Conservation (phyloP, 768 basidiomycete genomes). For the Kwoniella sp. region DNA sequence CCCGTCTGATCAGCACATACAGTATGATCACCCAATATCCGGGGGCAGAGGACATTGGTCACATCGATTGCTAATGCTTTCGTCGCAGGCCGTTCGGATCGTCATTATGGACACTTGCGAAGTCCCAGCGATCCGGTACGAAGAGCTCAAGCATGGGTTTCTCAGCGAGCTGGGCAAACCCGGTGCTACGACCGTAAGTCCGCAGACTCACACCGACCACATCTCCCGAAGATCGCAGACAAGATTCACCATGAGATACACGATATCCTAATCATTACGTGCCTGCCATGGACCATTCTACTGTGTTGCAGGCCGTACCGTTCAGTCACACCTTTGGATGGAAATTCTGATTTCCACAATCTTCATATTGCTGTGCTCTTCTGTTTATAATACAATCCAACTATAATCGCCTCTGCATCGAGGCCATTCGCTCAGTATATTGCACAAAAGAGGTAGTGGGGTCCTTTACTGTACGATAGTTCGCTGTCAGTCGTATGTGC, state of each 20-base stretch:
- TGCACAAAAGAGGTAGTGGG: too few species aligned
- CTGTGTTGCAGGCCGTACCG: constrained; percentile 9
- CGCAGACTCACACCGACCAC: too few species aligned
- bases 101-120: constrained; percentile 21
- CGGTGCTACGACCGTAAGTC: constrained; percentile 19
- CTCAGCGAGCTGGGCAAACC: constrained; percentile 20
- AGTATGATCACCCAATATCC: not conserved
- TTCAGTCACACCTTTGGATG: constrained; percentile 12
- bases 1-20: not conserved
- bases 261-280: not conserved
- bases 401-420: too few species aligned
- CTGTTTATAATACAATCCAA: too few species aligned
- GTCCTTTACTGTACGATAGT: too few species aligned
- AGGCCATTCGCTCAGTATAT: too few species aligned
- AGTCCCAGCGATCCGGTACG: constrained; percentile 10
- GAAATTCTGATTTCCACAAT: not conserved
- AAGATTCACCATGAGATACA: too few species aligned
- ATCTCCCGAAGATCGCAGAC: too few species aligned
- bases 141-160: constrained; percentile 17
- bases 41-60: not conserved
- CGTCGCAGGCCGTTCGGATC: constrained; percentile 13
- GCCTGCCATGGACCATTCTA: too few species aligned
- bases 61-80: not conserved
- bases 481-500: too few species aligned
- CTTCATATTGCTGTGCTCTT: too few species aligned